These are phyloP conservation scores for Aspergillus brunneoviolaceus DNA, from an alignment of 2,329 filamentous ascomycete species.

Conservation along the genomic window DNA sequence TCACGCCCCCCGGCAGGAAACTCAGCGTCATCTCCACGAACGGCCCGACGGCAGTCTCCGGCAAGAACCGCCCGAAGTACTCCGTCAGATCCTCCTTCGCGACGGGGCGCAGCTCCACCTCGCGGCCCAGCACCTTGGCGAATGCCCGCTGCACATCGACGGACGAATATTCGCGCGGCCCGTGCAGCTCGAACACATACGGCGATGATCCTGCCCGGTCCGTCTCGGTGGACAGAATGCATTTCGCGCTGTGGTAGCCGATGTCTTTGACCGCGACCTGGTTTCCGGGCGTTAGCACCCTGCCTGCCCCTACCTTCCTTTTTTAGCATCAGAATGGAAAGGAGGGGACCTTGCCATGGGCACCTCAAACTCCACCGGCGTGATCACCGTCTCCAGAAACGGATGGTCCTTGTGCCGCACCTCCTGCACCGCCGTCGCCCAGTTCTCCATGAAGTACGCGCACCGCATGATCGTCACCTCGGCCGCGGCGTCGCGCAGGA, in stretches of 20 bases:
- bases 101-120: conserved; percentile 12
- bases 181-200: conserved; percentile 16
- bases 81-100: conserved; percentile 6
- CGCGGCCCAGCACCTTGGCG: conserved; percentile 5
- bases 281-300: no score
- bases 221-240: conserved; percentile 1
- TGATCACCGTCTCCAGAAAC: conserved; percentile 13
- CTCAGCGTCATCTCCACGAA: conserved; percentile 17
- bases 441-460: conserved; percentile 22
- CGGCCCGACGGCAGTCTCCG: conserved; percentile 3
- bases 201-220: not conserved
- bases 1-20: conserved; percentile 14
- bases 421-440: conserved; percentile 6
- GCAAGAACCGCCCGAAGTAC: conserved; percentile 13
- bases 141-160: conserved; percentile 15
- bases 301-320: no score
- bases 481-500: conserved; percentile 9
- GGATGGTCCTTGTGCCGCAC: conserved; percentile 4
- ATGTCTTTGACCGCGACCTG: conserved; percentile 15
- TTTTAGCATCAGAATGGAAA: no score
- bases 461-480: conserved; percentile 18
- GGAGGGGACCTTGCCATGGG: conserved; percentile 12
- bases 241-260: conserved; percentile 3
- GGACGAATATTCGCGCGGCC: conserved; percentile 11
- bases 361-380: conserved; percentile 14